A percentile compares a stretch with the other conserved stretches of the same genome.
Conservation (phyloP, 768 basidiomycete species). For the Pisolithus marmoratus region DNA sequence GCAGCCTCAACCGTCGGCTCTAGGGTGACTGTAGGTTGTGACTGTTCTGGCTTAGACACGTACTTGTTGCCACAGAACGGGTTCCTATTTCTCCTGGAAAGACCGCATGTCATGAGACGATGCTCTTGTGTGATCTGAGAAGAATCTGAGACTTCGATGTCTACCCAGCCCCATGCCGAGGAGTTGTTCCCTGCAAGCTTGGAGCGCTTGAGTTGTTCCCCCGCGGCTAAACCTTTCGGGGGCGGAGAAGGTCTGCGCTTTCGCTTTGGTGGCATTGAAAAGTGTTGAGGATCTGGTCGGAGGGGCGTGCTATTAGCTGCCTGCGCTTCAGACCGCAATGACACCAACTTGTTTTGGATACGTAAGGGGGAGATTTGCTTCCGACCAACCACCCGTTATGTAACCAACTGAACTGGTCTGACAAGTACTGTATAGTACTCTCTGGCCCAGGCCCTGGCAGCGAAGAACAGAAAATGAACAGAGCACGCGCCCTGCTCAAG, state of each 20-base stretch:
- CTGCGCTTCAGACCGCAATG: neutral
- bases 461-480: conserved; percentile 17
- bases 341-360: too few species aligned
- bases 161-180: conserved; percentile 79
- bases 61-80: conserved; percentile 59
- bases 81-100: conserved; percentile 45
- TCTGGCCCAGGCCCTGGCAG: neutral
- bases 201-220: conserved; percentile 57
- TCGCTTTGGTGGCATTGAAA: conserved; percentile 51
- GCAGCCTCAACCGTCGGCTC: conserved; percentile 11
- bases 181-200: conserved; percentile 40
- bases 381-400: neutral
- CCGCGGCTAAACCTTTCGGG: conserved; percentile 50
- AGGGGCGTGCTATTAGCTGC: too few species aligned
- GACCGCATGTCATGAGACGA: conserved; percentile 59
- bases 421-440: too few species aligned
- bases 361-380: too few species aligned
- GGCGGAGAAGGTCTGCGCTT: conserved; percentile 45
- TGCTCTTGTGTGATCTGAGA: conserved; percentile 66
- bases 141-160: conserved; percentile 49
- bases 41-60: conserved; percentile 20
- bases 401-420: too few species aligned
- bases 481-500: conserved; percentile 12
- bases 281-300: neutral
- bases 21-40: conserved; percentile 5